Evolutionary conservation across 1,139 yeast genomes (phyloP).

Genomic region (Magnusiomyces magnusii): DNA sequence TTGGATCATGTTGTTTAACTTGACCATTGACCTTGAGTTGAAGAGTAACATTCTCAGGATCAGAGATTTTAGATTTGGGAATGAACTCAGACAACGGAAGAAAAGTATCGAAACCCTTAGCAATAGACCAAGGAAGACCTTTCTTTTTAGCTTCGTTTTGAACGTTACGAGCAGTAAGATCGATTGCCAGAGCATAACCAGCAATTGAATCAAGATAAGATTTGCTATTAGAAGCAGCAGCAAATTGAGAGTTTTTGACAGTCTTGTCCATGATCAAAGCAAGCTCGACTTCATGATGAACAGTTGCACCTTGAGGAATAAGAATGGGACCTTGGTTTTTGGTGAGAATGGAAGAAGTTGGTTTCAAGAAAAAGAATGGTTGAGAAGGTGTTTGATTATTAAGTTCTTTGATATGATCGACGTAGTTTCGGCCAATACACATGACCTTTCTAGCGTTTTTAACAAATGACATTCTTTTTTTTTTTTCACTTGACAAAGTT

Average conservation of each 20-base stretch:
- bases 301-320: slow-evolving; percentile 71
- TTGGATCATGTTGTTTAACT: slow-evolving; percentile 62
- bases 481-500: no score
- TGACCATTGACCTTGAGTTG: slow-evolving; percentile 63
- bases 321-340: slow-evolving; percentile 55
- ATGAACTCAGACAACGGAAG: slow-evolving; percentile 72
- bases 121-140: slow-evolving; percentile 96
- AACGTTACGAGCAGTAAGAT: slow-evolving; percentile 91
- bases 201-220: slow-evolving; percentile 54
- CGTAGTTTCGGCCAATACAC: slow-evolving; percentile 95
- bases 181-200: slow-evolving; percentile 83
- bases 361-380: slow-evolving; percentile 91
- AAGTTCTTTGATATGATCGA: slow-evolving; percentile 86
- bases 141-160: slow-evolving; percentile 92
- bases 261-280: slow-evolving; percentile 66
- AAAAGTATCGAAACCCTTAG: slow-evolving; percentile 95
- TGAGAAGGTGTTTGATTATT: slow-evolving; percentile 65
- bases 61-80: slow-evolving; percentile 56
- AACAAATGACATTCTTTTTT: slow-evolving; percentile 46
- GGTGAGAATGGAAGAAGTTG: slow-evolving; percentile 40
- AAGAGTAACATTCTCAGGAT: slow-evolving; percentile 67
- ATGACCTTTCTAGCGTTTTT: slow-evolving; percentile 70
- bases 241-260: slow-evolving; percentile 50
- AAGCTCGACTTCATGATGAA: slow-evolving; percentile 90
- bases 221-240: slow-evolving; percentile 55